Base-by-base conservation (phyloP, 305 asterid species). In the Ilex paraguariensis region DNA sequence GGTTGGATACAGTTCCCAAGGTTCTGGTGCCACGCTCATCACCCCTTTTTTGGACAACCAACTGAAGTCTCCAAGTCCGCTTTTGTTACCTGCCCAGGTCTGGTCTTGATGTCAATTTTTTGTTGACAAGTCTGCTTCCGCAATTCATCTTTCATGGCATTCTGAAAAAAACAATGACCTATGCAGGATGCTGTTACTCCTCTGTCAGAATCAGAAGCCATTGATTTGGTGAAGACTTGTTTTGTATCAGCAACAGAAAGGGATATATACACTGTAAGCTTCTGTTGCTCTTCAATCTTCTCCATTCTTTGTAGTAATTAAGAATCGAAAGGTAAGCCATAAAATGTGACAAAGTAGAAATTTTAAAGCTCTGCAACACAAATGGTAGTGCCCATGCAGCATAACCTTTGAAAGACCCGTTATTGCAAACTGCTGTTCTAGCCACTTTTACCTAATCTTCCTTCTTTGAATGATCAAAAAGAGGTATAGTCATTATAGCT, bases 1-100 rank as follows among this genome's bases (percentile, higher is more conserved):
- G 83, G 97, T 90, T 70, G 98, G 98, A 57, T 92, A 92, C 79
- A 92, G 98, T 62, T 85, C 98, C 68, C 98, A 92, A 71, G 98
- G 98, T 71, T 87, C 97, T 62, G 95, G 97, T 70, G 73, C 97
- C 66, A 83, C 91, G 28, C 87, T 90, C 69, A 90, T 87, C 84
- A 90, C 87, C 58, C 97, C 97, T 55, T 90, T 87, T 74, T 55
- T 90, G 84, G 97, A 90, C 84, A 90, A 87, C 82, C 97, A 87
- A 67, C 87, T 87, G 73, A 90, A 90, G 76, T 90, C 95, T 65
- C 90, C 97, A 13, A 90, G 95, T 69, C 97, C 95, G 61, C 95
- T 90, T 55, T 64, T 87, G 71, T 68, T 90, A 30, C 95, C 97
- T 64, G 87, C 91, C 61, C 53, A 54, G 95, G 97, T 90, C 54